Evolutionary conservation across 2,329 filamentous ascomycete species (phyloP).

Genomic region (Madurella fahalii): DNA sequence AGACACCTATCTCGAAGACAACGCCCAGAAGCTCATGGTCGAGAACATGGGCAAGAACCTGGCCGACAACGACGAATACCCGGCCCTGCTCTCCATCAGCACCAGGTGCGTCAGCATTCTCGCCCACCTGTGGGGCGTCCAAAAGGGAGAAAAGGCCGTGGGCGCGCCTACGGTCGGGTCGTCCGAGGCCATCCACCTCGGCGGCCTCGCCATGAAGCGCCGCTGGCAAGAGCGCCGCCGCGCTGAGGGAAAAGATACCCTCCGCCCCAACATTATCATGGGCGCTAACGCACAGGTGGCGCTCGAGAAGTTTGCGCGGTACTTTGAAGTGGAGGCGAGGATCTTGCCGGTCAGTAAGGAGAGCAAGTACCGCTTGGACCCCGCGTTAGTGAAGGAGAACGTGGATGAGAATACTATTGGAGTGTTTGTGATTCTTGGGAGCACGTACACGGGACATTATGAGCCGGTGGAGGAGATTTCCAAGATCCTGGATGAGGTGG

Average conservation of each 20-base stretch:
- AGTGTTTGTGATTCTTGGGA: constrained; percentile 68
- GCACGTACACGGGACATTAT: constrained; percentile 70
- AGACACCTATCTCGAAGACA: constrained; percentile 66
- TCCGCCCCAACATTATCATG: constrained; percentile 70
- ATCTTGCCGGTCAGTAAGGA: constrained; percentile 60
- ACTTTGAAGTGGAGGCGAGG: constrained; percentile 68
- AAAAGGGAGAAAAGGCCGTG: constrained; percentile 59
- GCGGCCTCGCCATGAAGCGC: constrained; percentile 70
- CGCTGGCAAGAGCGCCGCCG: constrained; percentile 63
- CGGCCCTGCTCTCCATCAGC: constrained; percentile 56
- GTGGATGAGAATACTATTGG: constrained; percentile 75
- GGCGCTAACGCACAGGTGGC: constrained; percentile 70
- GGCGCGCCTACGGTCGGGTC: constrained; percentile 68
- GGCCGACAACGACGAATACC: constrained; percentile 65
- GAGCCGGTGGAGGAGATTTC: constrained; percentile 67
- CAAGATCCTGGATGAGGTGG: constrained; percentile 59
- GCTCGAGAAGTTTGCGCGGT: constrained; percentile 67
- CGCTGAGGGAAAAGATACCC: constrained; percentile 57
- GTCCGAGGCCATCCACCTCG: constrained; percentile 67
- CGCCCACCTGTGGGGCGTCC: constrained; percentile 60
- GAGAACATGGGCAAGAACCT: constrained; percentile 69
- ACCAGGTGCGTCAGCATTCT: constrained; percentile 66
- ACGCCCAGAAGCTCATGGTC: constrained; percentile 60
- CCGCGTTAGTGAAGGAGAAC: constrained; percentile 59
- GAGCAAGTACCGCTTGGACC: constrained; percentile 59